Percentiles rank a stretch among this genome's conserved stretches.
phyloP scores from a whole-genome alignment of 371 early-diverging fungal species.

The Dichotomocladium elegans region DNA sequence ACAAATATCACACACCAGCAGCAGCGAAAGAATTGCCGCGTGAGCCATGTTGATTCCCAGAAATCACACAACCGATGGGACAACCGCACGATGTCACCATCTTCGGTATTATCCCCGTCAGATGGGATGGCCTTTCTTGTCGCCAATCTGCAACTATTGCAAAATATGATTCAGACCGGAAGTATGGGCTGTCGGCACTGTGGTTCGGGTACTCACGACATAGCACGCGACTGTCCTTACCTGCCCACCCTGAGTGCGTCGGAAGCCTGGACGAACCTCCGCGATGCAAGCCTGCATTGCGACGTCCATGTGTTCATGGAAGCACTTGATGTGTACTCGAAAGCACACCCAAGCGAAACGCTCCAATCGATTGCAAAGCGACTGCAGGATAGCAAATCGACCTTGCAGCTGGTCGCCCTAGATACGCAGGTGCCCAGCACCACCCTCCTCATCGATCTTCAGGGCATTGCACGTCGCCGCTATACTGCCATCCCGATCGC shows the following conservation, averaged over 20 bases:
- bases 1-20: background rate
- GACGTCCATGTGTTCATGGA: conserved; percentile 6
- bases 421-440: conserved; percentile 2
- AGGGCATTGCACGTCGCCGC: conserved; percentile 3
- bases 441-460: conserved; percentile 11
- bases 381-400: background rate
- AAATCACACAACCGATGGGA: background rate
- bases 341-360: conserved; percentile 8
- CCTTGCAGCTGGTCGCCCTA: conserved; percentile 11
- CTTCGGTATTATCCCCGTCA: too few species aligned
- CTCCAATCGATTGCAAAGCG: conserved; percentile 4
- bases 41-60: background rate
- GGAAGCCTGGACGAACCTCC: conserved; percentile 8
- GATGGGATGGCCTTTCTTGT: conserved; percentile 4
- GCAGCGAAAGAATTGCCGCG: background rate
- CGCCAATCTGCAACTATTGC: conserved; percentile 9
- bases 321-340: conserved; percentile 12
- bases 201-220: conserved; percentile 4
- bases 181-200: conserved; percentile 15
- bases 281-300: background rate
- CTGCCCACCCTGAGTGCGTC: background rate
- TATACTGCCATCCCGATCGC: background rate
- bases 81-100: background rate
- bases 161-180: conserved; percentile 12
- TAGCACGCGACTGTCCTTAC: conserved; percentile 10